Percentiles rank a stretch among this genome's conserved stretches.
phyloP scores from a whole-genome alignment of 768 basidiomycete genomes.

The Leccinum imitatum region DNA sequence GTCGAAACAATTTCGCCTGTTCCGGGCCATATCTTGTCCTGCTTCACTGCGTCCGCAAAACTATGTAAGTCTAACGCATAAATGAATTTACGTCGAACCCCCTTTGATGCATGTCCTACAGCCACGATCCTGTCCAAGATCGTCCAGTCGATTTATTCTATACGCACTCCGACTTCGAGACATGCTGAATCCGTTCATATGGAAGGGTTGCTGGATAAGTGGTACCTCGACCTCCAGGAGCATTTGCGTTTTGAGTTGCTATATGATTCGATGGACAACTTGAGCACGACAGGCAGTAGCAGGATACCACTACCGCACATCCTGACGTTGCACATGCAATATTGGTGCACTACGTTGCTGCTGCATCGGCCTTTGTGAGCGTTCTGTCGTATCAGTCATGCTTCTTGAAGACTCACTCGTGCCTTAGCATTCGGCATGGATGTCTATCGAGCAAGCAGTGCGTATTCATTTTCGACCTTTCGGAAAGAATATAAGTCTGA shows the following conservation, averaged over 20 bases:
- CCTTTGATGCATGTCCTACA: slow-evolving; percentile 29
- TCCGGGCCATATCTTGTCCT: slow-evolving; percentile 60
- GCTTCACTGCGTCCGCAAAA: slow-evolving; percentile 70
- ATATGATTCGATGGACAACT: slow-evolving; percentile 35
- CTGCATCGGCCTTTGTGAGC: slow-evolving; percentile 80
- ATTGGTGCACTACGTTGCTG: slow-evolving; percentile 76
- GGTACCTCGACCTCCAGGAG: slow-evolving; percentile 70
- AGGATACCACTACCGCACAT: slow-evolving; percentile 57
- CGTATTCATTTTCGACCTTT: slow-evolving; percentile 14
- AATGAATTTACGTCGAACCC: slow-evolving; percentile 1
- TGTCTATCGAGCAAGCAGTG: slow-evolving; percentile 38
- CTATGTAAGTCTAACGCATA: slow-evolving; percentile 52
- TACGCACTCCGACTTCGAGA: slow-evolving; percentile 54
- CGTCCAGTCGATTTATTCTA: slow-evolving; percentile 69
- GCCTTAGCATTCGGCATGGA: slow-evolving; percentile 28
- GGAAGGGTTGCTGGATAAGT: slow-evolving; percentile 66
- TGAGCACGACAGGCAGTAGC: slow-evolving; percentile 21
- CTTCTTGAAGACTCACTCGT: slow-evolving; percentile 5
- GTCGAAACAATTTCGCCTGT: slow-evolving; percentile 27
- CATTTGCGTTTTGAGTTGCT: slow-evolving; percentile 64
- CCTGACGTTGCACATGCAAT: slow-evolving; percentile 80
- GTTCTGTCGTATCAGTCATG: neutral
- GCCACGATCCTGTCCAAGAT: slow-evolving; percentile 69
- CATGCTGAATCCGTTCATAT: slow-evolving; percentile 56
- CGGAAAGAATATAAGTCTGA: neutral